phyloP scores from a whole-genome alignment of 208 protist genomes.

The Angomonas ambiguus region DNA sequence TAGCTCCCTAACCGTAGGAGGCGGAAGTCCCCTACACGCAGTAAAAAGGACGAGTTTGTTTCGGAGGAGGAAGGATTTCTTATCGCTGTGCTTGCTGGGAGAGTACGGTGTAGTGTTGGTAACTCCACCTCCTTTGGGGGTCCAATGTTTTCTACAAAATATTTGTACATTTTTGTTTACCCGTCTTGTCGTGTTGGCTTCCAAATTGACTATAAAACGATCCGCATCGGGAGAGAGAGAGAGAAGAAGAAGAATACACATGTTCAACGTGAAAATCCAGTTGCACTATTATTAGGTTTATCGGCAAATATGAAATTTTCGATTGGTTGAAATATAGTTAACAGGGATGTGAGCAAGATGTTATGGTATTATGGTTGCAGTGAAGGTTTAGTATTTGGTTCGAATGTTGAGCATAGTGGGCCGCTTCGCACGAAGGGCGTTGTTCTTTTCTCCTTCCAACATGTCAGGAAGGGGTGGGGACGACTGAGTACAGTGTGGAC shows the following conservation, averaged over 20 bases:
- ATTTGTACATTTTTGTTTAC: slow-evolving; percentile 12
- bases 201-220: neutral
- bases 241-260: slow-evolving; percentile 11
- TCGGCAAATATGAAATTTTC: neutral
- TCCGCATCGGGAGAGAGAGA: neutral
- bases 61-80: neutral
- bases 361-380: neutral
- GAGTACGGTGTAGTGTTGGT: neutral
- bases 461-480: neutral
- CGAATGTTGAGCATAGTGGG: slow-evolving; percentile 72
- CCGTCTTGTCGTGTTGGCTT: no score
- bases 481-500: slow-evolving; percentile 35
- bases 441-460: slow-evolving; percentile 60
- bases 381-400: slow-evolving; percentile 54
- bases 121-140: neutral
- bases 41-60: neutral
- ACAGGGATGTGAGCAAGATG: neutral
- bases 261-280: neutral
- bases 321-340: slow-evolving; percentile 6
- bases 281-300: neutral
- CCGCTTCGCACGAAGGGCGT: slow-evolving; percentile 63
- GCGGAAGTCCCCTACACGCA: slow-evolving; percentile 36
- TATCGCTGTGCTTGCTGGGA: neutral
- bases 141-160: neutral
- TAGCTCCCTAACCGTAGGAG: slow-evolving; percentile 53